Evolutionary conservation across 768 basidiomycete genomes (phyloP).

Genomic region (Auricularia cornea): DNA sequence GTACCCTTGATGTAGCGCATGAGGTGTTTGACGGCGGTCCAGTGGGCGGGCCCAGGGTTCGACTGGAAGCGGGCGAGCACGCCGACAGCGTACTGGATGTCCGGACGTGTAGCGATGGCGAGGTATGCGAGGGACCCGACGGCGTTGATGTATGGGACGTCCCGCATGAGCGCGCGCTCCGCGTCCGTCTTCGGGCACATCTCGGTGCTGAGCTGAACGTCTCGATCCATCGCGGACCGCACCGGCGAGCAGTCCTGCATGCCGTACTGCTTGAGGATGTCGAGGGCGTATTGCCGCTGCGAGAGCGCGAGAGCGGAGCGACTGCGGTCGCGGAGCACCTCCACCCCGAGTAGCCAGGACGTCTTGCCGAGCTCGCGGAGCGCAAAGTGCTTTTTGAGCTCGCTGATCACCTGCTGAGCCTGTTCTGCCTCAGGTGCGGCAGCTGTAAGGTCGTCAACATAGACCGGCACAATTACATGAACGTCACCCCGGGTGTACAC

Average conservation of each 20-base stretch:
- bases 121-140: constrained; percentile 17
- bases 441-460: constrained; percentile 1
- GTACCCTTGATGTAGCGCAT: neutral
- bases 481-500: neutral
- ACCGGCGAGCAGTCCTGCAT: constrained; percentile 5
- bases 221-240: constrained; percentile 6
- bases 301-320: constrained; percentile 1
- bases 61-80: constrained; percentile 3
- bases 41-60: neutral
- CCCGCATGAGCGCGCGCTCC: constrained; percentile 11
- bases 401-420: neutral
- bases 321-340: constrained; percentile 3
- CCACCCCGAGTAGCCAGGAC: constrained; percentile 7
- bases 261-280: constrained; percentile 8
- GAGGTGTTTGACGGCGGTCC: neutral
- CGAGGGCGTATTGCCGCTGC: constrained; percentile 7
- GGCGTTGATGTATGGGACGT: constrained; percentile 20
- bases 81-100: constrained; percentile 31
- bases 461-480: constrained; percentile 1
- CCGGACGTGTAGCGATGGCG: constrained; percentile 26
- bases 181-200: constrained; percentile 9
- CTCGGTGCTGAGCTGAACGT: neutral
- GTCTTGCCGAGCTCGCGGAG: neutral
- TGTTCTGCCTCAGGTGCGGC: neutral
- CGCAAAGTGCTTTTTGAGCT: constrained; percentile 1